Base-by-base conservation (phyloP, 106 monocot species). In the Amphibolis antarctica region DNA sequence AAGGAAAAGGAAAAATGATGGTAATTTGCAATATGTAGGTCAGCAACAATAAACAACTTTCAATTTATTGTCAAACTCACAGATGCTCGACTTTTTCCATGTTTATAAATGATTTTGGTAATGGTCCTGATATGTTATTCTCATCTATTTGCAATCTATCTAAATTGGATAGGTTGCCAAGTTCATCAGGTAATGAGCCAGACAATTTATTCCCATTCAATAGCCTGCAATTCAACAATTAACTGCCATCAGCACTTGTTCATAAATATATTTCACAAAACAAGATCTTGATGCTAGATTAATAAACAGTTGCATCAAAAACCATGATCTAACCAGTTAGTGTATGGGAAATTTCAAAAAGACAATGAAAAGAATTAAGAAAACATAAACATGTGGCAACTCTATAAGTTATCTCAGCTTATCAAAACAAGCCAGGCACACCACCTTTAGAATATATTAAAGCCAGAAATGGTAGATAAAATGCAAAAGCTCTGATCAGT, bases 91-190 rank as follows among this genome's bases (percentile, higher is more conserved):
- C 77, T 60, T 54, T 76, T 30, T 72, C 78, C 80, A 98, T 74
- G 65, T 82, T 76, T 24, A 79, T 71, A 83, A 90, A 90, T 60
- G 96, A 87, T 63, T 73, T 85, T 31, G 96, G 96, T 65, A 98
- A 50, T 10, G 82, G 61, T 45, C 96, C 96, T 64, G 96, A 98
- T 82, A 98, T 98, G 6, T 75, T 65, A 65, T 98, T 98, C 66
- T 90, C 81, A 30, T 98, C 96, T 58, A 98, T 98, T 62, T 98
- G 96, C 66, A 98, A 84, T 51, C 96, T 86, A 74, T 90, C 69
- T 64, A 98, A 73, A 23, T 84, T 80, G 29, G 63, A 66, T 69
- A 98, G 87, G 60, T 80, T 54, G 9, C 96, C 96, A 55, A 98
- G 72, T 77, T 89, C 86, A 36, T 78, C 86, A 74, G 96, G 96